These are phyloP conservation scores for Eucalyptus caleyi DNA, from an alignment of 345 rosid species.

Conservation along the genomic window DNA sequence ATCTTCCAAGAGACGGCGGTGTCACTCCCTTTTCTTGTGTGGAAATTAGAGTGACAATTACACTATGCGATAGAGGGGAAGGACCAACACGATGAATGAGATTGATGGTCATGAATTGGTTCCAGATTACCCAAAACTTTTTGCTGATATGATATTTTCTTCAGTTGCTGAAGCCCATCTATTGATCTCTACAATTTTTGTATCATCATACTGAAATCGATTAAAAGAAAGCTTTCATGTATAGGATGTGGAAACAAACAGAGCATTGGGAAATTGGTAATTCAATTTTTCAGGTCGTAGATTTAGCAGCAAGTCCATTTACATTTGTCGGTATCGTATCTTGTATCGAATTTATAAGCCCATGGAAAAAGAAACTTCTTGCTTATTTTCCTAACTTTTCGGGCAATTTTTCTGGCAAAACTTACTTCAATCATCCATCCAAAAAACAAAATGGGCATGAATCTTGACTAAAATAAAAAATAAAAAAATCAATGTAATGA, in stretches of 20 bases:
- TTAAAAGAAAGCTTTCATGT: not conserved
- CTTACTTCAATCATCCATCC: slow-evolving; percentile 33
- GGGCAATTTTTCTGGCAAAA: not conserved
- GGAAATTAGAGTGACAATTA: not conserved
- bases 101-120: not conserved
- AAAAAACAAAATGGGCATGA: slow-evolving; percentile 37
- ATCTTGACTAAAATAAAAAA: not conserved
- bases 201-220: not conserved
- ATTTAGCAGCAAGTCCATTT: not conserved
- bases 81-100: not conserved
- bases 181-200: not conserved
- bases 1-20: rapidly evolving
- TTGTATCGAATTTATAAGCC: not conserved
- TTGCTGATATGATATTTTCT: not conserved
- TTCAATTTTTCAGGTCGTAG: not conserved
- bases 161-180: not conserved
- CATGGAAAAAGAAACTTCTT: not conserved
- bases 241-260: not conserved
- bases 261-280: not conserved
- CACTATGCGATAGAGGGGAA: rapidly evolving
- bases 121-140: not conserved
- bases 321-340: not conserved
- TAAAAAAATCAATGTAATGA: too few species aligned
- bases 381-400: not conserved
- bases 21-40: not conserved